Conservation (phyloP, 768 basidiomycete genomes). For the Coprinellus micaceus region DNA sequence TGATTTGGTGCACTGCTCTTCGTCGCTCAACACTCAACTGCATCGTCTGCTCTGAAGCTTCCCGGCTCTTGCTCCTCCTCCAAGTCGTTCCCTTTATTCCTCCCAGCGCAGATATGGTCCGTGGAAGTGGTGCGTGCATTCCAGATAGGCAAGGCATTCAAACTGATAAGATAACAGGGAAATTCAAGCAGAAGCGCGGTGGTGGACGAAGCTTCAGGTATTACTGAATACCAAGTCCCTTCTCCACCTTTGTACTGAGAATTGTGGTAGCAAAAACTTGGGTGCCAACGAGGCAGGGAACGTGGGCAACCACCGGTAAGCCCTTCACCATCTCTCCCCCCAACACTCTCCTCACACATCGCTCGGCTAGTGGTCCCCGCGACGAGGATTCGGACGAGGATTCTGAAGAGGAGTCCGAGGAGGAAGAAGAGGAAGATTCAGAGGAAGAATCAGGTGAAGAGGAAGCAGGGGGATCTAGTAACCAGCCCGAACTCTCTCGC, state of each 20-base stretch:
- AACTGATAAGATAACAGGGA: conserved; percentile 42
- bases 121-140: conserved; percentile 41
- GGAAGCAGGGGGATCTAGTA: conserved; percentile 40
- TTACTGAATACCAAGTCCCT: conserved; percentile 15
- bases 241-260: background rate
- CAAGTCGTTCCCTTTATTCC: conserved; percentile 5
- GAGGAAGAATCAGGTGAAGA: conserved; percentile 36
- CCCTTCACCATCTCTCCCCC: background rate
- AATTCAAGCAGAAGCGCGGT: conserved; percentile 84
- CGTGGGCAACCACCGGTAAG: conserved; percentile 1
- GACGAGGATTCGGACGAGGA: conserved; percentile 39
- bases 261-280: conserved; percentile 3
- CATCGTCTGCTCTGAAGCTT: conserved; percentile 13
- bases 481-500: conserved; percentile 60
- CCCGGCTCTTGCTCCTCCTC: conserved; percentile 3
- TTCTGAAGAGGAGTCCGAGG: conserved; percentile 45
- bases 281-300: background rate
- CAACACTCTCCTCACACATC: background rate
- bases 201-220: conserved; percentile 85
- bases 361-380: conserved; percentile 26
- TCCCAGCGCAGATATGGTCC: conserved; percentile 37
- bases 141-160: background rate
- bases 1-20: background rate
- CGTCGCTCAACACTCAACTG: background rate
- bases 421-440: conserved; percentile 37